Evolutionary conservation across 768 basidiomycete species (phyloP).

Genomic region (Strobilomyces confusus): DNA sequence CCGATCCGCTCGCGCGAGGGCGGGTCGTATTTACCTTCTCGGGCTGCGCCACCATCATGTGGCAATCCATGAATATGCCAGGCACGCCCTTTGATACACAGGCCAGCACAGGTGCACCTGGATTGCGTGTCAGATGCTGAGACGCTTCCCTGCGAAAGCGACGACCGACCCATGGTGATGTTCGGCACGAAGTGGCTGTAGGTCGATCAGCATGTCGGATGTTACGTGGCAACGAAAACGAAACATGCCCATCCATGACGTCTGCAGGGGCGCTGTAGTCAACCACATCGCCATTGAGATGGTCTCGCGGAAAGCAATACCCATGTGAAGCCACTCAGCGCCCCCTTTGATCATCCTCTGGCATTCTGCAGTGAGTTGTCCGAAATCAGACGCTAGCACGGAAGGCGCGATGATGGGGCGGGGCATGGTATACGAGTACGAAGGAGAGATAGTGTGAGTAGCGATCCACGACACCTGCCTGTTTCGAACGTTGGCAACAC

Average conservation of each 20-base stretch:
- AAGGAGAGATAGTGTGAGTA: conserved; percentile 6
- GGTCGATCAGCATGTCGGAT: conserved; percentile 1
- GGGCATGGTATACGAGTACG: conserved; percentile 51
- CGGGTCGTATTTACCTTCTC: conserved; percentile 57
- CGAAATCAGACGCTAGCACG: conserved; percentile 96
- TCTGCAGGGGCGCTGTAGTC: conserved; percentile 45
- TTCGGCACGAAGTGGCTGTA: conserved; percentile 95
- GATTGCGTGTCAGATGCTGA: conserved; percentile 10
- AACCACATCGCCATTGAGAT: conserved; percentile 8
- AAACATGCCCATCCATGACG: conserved; percentile 90
- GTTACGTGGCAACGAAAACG: not conserved
- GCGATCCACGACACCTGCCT: conserved; percentile 28
- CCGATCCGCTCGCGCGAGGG: not conserved
- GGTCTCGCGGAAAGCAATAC: conserved; percentile 34
- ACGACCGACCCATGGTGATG: conserved; percentile 85
- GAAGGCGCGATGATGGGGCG: conserved; percentile 94
- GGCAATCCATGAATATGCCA: conserved; percentile 99
- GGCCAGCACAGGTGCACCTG: conserved; percentile 84
- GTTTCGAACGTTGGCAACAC: conserved; percentile 6
- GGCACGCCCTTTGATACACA: conserved; percentile 85
- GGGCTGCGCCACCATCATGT: conserved; percentile 98
- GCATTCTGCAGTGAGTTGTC: conserved; percentile 92
- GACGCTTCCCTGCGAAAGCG: not conserved
- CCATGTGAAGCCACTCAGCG: conserved; percentile 99
- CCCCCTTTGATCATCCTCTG: conserved; percentile 93